A percentile compares a stretch with the other conserved stretches of the same genome.
Conservation (phyloP, 305 asterid genomes). For the Solanum hybrid region DNA sequence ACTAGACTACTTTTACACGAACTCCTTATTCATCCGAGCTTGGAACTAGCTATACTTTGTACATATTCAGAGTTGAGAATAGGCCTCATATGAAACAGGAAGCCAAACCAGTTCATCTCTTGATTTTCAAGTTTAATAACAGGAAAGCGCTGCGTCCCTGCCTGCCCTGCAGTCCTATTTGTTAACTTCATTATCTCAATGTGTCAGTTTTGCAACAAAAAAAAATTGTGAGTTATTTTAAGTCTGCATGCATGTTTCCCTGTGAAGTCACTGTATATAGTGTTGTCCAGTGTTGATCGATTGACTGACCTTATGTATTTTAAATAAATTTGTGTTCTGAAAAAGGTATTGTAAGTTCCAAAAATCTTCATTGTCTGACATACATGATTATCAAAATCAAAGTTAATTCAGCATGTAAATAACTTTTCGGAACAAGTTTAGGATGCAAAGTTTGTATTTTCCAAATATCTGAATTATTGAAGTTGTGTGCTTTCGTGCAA, state of each 20-base stretch:
- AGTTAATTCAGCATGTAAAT: not conserved
- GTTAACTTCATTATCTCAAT: not conserved
- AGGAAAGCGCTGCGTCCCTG: not conserved
- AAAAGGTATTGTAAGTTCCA: not conserved
- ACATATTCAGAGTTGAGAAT: not conserved
- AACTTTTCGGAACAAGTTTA: not conserved
- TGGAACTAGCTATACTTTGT: not conserved
- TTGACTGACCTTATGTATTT: not conserved
- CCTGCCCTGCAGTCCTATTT: not conserved
- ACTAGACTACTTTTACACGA: not conserved
- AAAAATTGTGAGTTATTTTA: not conserved
- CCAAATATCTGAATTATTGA: not conserved
- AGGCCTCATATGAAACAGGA: not conserved
- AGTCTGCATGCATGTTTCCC: not conserved
- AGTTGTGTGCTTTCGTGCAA: not conserved
- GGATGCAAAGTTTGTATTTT: not conserved
- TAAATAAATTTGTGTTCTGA: not conserved
- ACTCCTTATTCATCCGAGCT: not conserved
- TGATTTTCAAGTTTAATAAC: not conserved
- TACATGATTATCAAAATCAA: not conserved
- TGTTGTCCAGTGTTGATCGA: not conserved
- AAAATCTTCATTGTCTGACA: not conserved
- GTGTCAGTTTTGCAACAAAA: not conserved
- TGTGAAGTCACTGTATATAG: not conserved
- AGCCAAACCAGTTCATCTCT: not conserved